Percentiles rank a stretch among this genome's conserved stretches.
phyloP scores from a whole-genome alignment of 2,329 filamentous ascomycete genomes.

The Aspergillus novofumigatus region DNA sequence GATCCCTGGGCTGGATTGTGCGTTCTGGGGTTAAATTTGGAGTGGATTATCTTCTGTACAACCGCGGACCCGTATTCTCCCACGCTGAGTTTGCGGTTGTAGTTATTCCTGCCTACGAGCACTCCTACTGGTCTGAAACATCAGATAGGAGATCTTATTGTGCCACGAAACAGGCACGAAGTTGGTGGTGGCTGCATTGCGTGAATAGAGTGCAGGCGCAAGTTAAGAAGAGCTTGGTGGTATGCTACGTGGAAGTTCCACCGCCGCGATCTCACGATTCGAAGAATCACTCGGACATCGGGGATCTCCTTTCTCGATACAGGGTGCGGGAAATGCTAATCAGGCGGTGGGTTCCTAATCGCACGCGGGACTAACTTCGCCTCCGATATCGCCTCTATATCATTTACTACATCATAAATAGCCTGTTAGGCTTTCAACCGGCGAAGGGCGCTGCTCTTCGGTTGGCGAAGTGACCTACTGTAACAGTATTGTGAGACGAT shows the following conservation, averaged over 20 bases:
- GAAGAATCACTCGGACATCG: conserved; percentile 49
- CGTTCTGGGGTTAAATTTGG: conserved; percentile 92
- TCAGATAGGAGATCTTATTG: conserved; percentile 48
- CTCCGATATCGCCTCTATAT: neutral
- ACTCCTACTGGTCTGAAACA: conserved; percentile 64
- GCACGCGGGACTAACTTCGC: conserved; percentile 57
- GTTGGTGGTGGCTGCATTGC: conserved; percentile 65
- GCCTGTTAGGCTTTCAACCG: neutral
- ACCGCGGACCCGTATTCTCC: conserved; percentile 85
- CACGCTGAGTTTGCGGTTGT: conserved; percentile 91
- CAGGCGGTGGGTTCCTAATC: conserved; percentile 78
- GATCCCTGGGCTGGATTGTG: conserved; percentile 90
- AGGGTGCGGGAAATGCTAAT: conserved; percentile 75
- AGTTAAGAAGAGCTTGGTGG: conserved; percentile 81
- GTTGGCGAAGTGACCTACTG: neutral
- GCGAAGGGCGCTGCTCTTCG: neutral
- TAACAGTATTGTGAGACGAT: neutral
- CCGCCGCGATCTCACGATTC: conserved; percentile 49
- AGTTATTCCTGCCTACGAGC: conserved; percentile 75
- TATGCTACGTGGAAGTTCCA: conserved; percentile 90
- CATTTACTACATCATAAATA: neutral
- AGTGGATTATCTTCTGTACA: conserved; percentile 91
- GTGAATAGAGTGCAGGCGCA: conserved; percentile 85
- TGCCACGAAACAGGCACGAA: conserved; percentile 42
- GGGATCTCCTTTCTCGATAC: conserved; percentile 63